Evolutionary conservation across 2,329 filamentous ascomycete species (phyloP), one percentile per base, ranked within the genome.

Genomic region (Aspergillus intermedius): DNA sequence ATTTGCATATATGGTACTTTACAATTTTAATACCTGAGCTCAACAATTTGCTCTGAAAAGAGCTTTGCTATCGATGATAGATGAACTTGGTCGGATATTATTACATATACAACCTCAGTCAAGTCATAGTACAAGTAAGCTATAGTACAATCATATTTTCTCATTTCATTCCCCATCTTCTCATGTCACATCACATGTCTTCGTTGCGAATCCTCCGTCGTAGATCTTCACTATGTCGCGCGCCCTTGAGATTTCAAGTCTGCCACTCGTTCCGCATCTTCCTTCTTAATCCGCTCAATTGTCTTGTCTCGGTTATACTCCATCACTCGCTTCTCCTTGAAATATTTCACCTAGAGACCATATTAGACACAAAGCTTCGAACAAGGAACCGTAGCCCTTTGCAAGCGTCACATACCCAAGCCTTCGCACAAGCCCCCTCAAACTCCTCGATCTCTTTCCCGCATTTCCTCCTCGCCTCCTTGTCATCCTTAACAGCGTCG

Each of bases 301-400:
- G 88, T 86, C 71, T 84, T 77, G 63, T 87, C 85, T 71, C 91
- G 89, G 60, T 95, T 87, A 63, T 87, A 80, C 60, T 98, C 93
- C 72, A 94, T 91, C 32, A 97, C 88, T 61, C 93, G 80, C 73
- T 90, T 87, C 71, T 96, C 91, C 77, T 97, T 96, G 74, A 98
- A 98, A 71, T 98, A 97, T 72, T 90, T 89, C 52, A 96, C 87
- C 88, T 93, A 60, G 47, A 47, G 37, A 21, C 10, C 7, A 17
- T 5, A 22, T 19, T 17, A 40, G 37, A 10, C 37, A 17, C 17
- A 12, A 40, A 40, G 9, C 8, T 17, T 10, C 8, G 4, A 30
- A 13, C 5, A 21, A 19, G 19, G 2, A 40, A 22, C 17, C 19
- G 19, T 19, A 37, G 34, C n/a, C 34, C n/a, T 37, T 17, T 8